Conservation (phyloP, 2,329 filamentous ascomycete species). For the Monilinia vaccinii-corymbosi region DNA sequence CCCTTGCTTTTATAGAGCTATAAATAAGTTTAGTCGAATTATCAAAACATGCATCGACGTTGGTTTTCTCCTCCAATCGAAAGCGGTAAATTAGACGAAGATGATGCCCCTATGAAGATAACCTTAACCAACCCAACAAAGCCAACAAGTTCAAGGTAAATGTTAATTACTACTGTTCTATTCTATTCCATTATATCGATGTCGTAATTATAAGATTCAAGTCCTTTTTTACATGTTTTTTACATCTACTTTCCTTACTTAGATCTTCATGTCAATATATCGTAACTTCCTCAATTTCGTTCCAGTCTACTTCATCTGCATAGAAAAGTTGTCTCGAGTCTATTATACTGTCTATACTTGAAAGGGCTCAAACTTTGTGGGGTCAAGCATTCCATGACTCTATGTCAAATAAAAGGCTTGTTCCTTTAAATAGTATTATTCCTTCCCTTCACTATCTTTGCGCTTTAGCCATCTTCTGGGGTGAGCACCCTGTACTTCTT, state of each 20-base stretch:
- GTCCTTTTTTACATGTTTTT: neutral
- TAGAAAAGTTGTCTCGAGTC: neutral
- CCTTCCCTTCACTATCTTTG: neutral
- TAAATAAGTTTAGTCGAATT: no score
- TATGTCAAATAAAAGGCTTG: no score
- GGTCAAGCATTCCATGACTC: neutral
- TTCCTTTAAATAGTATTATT: conserved; percentile 1
- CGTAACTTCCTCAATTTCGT: neutral
- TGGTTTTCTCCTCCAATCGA: neutral
- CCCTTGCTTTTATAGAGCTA: neutral
- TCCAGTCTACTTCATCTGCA: neutral
- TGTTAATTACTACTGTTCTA: neutral
- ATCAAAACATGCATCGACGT: neutral
- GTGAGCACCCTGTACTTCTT: neutral
- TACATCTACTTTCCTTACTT: neutral
- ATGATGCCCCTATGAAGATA: neutral
- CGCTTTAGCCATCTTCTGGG: conserved; percentile 2
- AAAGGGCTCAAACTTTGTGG: neutral
- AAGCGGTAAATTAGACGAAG: neutral
- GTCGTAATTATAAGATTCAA: neutral
- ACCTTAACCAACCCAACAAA: neutral
- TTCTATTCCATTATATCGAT: no score
- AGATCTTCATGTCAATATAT: neutral
- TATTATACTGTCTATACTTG: neutral
- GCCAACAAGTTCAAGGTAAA: neutral